Evolutionary conservation across 805 yeast genomes (phyloP).

Genomic region (Grigorovia humatica): DNA sequence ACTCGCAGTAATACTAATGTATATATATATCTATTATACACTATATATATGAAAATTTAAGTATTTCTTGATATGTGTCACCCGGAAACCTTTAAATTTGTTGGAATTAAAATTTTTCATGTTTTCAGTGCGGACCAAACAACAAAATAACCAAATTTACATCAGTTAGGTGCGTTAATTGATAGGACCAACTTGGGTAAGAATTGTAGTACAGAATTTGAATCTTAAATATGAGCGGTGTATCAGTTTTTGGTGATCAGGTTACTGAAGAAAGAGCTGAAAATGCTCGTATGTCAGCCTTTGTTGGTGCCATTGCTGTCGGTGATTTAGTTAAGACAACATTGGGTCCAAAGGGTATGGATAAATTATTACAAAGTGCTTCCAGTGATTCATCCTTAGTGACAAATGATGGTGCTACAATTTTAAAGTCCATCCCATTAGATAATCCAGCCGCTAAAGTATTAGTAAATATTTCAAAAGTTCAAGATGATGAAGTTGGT

Average conservation of each 20-base stretch:
- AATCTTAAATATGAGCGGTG: constrained; percentile 31
- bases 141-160: background rate
- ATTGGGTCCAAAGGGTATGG: constrained; percentile 98
- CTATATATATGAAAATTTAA: too few relatives aligned
- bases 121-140: background rate
- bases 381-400: constrained; percentile 68
- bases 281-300: constrained; percentile 93
- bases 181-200: too few relatives aligned
- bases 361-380: constrained; percentile 82
- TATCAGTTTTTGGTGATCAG: constrained; percentile 92
- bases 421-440: constrained; percentile 82
- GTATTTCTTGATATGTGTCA: background rate
- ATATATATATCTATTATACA: too few relatives aligned
- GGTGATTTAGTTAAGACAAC: constrained; percentile 94
- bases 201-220: background rate
- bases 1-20: background rate
- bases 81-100: background rate
- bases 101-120: background rate
- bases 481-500: constrained; percentile 97
- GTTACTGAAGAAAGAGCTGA: constrained; percentile 97
- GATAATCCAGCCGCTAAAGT: constrained; percentile 97
- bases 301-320: constrained; percentile 98
- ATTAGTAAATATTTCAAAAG: constrained; percentile 85
- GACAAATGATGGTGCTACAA: constrained; percentile 98
- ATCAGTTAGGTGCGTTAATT: too few relatives aligned